These are phyloP conservation scores for Saposhnikovia divaricata DNA, from an alignment of 129 eudicot species.

Conservation along the genomic window DNA sequence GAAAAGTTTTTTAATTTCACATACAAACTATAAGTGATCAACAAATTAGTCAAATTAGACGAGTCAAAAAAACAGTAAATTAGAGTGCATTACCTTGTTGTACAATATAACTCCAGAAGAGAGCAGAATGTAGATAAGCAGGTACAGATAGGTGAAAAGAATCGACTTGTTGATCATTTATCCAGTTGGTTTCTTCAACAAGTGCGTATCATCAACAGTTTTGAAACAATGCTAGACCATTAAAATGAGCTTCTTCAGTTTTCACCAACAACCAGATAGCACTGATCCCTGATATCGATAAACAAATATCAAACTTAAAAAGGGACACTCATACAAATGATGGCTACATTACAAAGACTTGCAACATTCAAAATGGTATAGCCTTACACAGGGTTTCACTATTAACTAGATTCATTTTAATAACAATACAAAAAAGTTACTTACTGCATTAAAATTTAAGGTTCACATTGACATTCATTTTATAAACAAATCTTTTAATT, in stretches of 20 bases:
- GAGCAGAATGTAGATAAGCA: constrained; percentile 51
- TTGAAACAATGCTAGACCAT: constrained; percentile 19
- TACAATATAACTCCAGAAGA: constrained; percentile 72
- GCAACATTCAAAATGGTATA: neutral
- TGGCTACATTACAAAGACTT: neutral
- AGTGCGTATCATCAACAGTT: constrained; percentile 9
- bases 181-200: constrained; percentile 18
- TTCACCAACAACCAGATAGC: neutral
- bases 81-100: constrained; percentile 45
- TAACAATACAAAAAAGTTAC: neutral
- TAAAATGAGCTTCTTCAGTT: constrained; percentile 19
- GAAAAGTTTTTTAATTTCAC: neutral
- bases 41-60: neutral
- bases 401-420: neutral
- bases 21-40: constrained; percentile 2
- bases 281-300: neutral
- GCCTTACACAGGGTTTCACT: neutral
- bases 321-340: neutral
- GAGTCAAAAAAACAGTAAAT: neutral
- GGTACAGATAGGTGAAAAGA: constrained; percentile 57
- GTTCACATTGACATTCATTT: neutral
- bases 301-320: neutral
- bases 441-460: neutral
- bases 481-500: neutral
- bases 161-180: constrained; percentile 57